Evolutionary conservation across 345 rosid species (phyloP).

Genomic region (Heritiera littoralis): DNA sequence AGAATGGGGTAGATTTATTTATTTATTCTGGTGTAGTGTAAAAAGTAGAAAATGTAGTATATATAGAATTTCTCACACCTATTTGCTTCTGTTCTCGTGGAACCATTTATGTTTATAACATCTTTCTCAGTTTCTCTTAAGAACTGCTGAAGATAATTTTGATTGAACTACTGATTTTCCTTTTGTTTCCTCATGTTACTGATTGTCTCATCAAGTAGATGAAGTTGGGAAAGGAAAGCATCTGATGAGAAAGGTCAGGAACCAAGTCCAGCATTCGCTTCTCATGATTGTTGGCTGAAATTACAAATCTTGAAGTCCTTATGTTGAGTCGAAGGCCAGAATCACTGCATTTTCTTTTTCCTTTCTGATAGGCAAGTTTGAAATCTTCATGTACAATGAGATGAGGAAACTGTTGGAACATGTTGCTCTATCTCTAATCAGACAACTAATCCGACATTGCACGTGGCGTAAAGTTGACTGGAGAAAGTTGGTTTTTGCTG

Average conservation of each 20-base stretch:
- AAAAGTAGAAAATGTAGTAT: too few species aligned
- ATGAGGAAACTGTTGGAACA: slow-evolving; percentile 31
- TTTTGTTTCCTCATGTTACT: too few species aligned
- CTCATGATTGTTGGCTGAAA: too few species aligned
- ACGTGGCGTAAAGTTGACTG: slow-evolving; percentile 46
- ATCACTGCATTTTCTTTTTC: too few species aligned
- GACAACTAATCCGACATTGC: slow-evolving; percentile 35
- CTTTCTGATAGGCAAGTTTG: not conserved
- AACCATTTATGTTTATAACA: not conserved
- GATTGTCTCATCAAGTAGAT: too few species aligned
- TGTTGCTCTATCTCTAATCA: slow-evolving; percentile 34
- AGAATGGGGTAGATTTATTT: too few species aligned
- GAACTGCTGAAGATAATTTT: not conserved
- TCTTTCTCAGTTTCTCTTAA: not conserved
- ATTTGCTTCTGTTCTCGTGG: not conserved
- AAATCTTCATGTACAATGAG: slow-evolving; percentile 1
- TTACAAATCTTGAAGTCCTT: too few species aligned
- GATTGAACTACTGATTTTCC: not conserved
- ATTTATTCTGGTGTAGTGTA: too few species aligned
- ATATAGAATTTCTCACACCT: not conserved
- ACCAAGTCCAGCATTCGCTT: not conserved
- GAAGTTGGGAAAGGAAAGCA: not conserved
- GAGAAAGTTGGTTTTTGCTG: slow-evolving; percentile 56
- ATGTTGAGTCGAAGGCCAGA: too few species aligned
- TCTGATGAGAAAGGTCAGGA: not conserved